Evolutionary conservation across 1,284 basidiomycete species (phyloP), one percentile per base, ranked within the genome.

Genomic region (Wolfiporia cocos): DNA sequence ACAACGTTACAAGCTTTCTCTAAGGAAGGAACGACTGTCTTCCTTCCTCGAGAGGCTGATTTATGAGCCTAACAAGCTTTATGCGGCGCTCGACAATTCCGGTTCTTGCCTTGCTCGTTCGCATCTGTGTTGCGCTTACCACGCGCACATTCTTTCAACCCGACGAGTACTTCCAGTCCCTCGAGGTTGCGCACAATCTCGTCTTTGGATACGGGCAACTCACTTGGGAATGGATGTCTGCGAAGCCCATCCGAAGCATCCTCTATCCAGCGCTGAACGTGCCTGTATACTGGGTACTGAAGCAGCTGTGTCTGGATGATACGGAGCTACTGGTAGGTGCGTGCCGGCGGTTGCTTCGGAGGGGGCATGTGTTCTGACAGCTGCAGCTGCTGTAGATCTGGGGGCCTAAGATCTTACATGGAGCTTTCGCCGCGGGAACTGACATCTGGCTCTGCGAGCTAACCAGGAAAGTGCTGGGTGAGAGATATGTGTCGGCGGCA

Each of bases 81-180:
- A n/a, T n/a, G n/a, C n/a, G n/a, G n/a, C n/a, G n/a, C n/a, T n/a
- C n/a, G n/a, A n/a, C n/a, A n/a, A n/a, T n/a, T n/a, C 37, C 39
- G 34, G 23, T 42, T 14, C 17, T 48, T 14, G 50, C 49, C 3
- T 35, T 69, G 37, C 64, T 70, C 10, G 48, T 81, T 20, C 79
- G 86, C 34, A 57, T 86, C 35, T 46, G 66, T 4, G 66, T 87
- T 33, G 84, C 87, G 0, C 57, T 93, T 11, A 65, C 71, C 19
- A 93, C 90, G 0, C 74, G 77, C 38, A 92, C 93, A 1, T 91
- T 88, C 68, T 99, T 99, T 62, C 94, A 98, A 61, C 95, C 96
- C 2, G 96, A 99, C 65, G 96, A 99, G 66, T 96, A 91, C 65
- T 98, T 86, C 56, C 96, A 99, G 61, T 80, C 92, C 7, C 75